Evolutionary conservation across 169 alveolate species (phyloP), one percentile per base, ranked within the genome.

Genomic region (Eimeria necatrix): DNA sequence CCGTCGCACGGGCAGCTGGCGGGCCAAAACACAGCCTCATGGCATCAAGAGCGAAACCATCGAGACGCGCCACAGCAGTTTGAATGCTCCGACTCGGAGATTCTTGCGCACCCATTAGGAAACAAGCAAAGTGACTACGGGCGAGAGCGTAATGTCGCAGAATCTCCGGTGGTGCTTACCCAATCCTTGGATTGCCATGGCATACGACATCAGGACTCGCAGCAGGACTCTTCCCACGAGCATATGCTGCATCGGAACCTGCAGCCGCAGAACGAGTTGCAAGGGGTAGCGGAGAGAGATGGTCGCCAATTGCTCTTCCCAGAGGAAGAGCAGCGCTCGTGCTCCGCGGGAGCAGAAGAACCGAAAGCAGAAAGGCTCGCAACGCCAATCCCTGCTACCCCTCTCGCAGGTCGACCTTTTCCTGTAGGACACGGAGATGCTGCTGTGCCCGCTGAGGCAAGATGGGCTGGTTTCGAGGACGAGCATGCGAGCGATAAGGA

Each of bases 271-370:
- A 59, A n/a, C 10, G 92, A 85, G 80, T 26, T 60, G 80, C 81
- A 60, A 12, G 92, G 46, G 12, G 61, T 78, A 24, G 52, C 48
- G 49, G 81, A 85, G 48, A 26, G 80, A 6, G 76, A 49, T 26
- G 16, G 61, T 6, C 92, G 70, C 80, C 92, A 85, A 32, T 78
- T 85, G 64, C 81, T 85, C 48, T 85, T 85, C 52, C 92, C 92
- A 60, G 81, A 85, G 24, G 92, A 85, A 60, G 92, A 85, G 22
- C 41, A 59, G 48, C 80, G 61, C 48, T 6, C 92, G 16, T 41
- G 26, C 20, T 60, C 92, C 53, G 64, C 81, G 18, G n/a, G 24
- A 56, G 61, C 80, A 60, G 81, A 26, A 20, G 81, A 70, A 85
- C 26, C 92, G 24, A 51, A 56, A 48, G 52, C 80, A 26, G 92